phyloP scores from a whole-genome alignment of 2,329 filamentous ascomycete species.

The Balansia obtecta region DNA sequence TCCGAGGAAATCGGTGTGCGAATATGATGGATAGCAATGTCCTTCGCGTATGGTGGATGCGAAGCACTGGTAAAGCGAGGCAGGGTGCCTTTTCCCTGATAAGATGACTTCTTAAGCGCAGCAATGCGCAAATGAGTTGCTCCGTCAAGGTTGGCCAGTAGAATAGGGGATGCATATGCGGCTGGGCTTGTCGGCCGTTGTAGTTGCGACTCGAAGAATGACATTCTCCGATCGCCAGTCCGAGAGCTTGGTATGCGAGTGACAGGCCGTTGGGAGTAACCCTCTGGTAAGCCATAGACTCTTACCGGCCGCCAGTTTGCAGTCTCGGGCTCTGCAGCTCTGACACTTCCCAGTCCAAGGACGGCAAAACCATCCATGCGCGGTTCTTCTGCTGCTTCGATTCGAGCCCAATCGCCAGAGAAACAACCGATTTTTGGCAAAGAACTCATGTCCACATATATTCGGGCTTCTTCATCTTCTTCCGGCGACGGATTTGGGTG shows the following conservation, averaged over 20 bases:
- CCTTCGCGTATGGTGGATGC: slow-evolving; percentile 48
- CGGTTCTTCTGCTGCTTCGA: slow-evolving; percentile 67
- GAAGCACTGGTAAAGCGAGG: slow-evolving; percentile 42
- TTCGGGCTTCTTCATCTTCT: slow-evolving; percentile 78
- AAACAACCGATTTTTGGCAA: slow-evolving; percentile 89
- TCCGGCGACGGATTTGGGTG: slow-evolving; percentile 66
- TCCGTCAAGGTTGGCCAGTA: slow-evolving; percentile 74
- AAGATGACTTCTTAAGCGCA: slow-evolving; percentile 44
- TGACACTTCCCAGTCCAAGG: slow-evolving; percentile 55
- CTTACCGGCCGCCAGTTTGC: slow-evolving; percentile 69
- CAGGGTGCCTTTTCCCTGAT: slow-evolving; percentile 38
- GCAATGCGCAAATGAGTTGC: slow-evolving; percentile 70
- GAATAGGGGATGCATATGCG: slow-evolving; percentile 71
- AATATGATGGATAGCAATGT: slow-evolving; percentile 80
- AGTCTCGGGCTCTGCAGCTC: slow-evolving; percentile 39
- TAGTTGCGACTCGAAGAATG: slow-evolving; percentile 58
- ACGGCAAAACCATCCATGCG: slow-evolving; percentile 52
- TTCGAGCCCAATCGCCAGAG: slow-evolving; percentile 89
- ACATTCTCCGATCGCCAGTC: slow-evolving; percentile 38
- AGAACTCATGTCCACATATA: slow-evolving; percentile 82
- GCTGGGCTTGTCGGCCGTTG: slow-evolving; percentile 44
- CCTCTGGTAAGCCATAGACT: slow-evolving; percentile 80
- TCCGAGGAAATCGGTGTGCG: slow-evolving; percentile 83
- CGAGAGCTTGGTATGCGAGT: slow-evolving; percentile 47
- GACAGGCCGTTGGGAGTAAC: slow-evolving; percentile 47